phyloP scores from a whole-genome alignment of 306 rosid species.

The Hippophae gyantsensis region DNA sequence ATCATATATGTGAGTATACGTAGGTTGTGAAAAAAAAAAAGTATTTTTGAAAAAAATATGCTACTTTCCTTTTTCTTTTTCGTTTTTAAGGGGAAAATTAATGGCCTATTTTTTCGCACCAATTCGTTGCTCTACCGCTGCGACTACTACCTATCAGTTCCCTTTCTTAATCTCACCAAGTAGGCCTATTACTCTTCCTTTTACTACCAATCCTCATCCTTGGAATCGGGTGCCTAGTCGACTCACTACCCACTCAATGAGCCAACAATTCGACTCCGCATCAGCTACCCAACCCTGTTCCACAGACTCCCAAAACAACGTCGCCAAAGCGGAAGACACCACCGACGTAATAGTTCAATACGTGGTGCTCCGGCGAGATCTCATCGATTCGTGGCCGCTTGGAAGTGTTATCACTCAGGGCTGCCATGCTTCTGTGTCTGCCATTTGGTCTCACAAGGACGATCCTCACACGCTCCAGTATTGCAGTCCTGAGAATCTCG shows the following conservation, averaged over 20 bases:
- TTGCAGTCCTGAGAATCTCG: conserved; percentile 63
- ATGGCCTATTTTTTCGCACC: too few relatives aligned
- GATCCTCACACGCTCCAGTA: conserved; percentile 54
- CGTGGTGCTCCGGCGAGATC: conserved; percentile 91
- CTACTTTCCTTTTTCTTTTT: too few relatives aligned
- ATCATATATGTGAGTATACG: too few relatives aligned
- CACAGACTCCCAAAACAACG: conserved; percentile 10
- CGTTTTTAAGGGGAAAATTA: too few relatives aligned
- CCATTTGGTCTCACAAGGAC: conserved; percentile 60
- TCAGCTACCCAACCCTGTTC: conserved; percentile 13
- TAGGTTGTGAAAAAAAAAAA: too few relatives aligned
- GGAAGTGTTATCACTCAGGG: conserved; percentile 88
- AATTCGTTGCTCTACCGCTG: too few relatives aligned
- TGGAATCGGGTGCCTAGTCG: too few relatives aligned
- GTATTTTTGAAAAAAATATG: too few relatives aligned
- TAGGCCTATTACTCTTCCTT: too few relatives aligned
- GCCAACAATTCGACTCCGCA: conserved; percentile 26
- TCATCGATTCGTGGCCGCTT: conserved; percentile 74
- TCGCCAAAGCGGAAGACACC: conserved; percentile 15
- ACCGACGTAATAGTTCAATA: conserved; percentile 61
- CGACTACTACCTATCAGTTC: too few relatives aligned
- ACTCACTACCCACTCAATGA: conserved; percentile 28
- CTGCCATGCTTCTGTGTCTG: conserved; percentile 86
- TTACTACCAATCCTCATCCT: too few relatives aligned
- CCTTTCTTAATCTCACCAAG: too few relatives aligned